Percentiles rank a stretch among this genome's conserved stretches.
phyloP scores from a whole-genome alignment of 1,284 basidiomycete species.

The Gomphus bonarii region DNA sequence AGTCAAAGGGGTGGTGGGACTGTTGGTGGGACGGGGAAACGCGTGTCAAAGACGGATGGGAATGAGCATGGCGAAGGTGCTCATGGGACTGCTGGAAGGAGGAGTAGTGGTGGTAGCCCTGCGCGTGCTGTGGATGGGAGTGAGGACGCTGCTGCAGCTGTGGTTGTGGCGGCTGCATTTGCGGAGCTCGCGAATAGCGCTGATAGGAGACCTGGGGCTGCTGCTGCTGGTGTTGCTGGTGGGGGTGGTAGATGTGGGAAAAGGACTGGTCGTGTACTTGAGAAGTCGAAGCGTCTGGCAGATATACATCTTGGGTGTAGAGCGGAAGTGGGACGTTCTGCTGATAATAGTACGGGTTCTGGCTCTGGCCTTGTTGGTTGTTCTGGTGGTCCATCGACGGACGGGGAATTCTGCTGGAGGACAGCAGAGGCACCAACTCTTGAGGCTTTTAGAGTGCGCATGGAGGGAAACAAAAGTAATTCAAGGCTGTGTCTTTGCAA shows the following conservation, averaged over 20 bases:
- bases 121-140: not conserved
- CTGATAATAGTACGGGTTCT: slow-evolving; percentile 4
- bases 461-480: not conserved
- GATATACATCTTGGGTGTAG: not conserved
- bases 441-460: slow-evolving; percentile 11
- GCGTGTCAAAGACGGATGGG: slow-evolving; percentile 18
- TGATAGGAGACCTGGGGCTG: not conserved
- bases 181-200: not conserved
- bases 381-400: slow-evolving; percentile 6
- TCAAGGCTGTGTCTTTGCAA: slow-evolving; percentile 3
- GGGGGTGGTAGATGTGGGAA: not conserved
- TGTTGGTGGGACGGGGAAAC: slow-evolving; percentile 10
- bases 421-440: not conserved
- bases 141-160: slow-evolving; percentile 1
- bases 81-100: slow-evolving; percentile 23
- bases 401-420: not conserved
- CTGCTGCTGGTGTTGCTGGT: not conserved
- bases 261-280: not conserved
- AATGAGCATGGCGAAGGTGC: slow-evolving; percentile 21
- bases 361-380: not conserved
- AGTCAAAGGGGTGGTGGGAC: not conserved
- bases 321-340: slow-evolving; percentile 2
- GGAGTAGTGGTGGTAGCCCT: slow-evolving; percentile 13
- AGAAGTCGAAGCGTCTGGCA: slow-evolving; percentile 1
- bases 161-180: not conserved